Percentiles rank a stretch among this genome's conserved stretches.
These are phyloP conservation scores for Oidiodendron maius DNA, from an alignment of 495 filamentous ascomycete species.

Conservation along the genomic window DNA sequence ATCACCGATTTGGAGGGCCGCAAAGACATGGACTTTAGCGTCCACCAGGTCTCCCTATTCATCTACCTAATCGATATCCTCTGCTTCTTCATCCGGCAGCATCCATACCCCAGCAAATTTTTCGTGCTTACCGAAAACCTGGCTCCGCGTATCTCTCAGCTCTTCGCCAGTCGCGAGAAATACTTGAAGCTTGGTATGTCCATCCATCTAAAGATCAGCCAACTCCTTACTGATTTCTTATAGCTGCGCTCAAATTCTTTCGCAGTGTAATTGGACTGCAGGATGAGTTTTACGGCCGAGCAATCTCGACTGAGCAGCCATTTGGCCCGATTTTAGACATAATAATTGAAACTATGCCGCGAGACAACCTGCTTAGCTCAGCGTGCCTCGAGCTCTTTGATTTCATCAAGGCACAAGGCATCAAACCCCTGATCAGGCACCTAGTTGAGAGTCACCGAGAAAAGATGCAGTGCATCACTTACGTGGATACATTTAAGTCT, in stretches of 20 bases:
- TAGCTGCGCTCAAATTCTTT: conserved; percentile 92
- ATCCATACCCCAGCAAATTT: conserved; percentile 78
- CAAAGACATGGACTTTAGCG: conserved; percentile 43
- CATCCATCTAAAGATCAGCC: not conserved
- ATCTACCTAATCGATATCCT: conserved; percentile 90
- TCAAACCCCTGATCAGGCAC: conserved; percentile 77
- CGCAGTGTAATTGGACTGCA: conserved; percentile 78
- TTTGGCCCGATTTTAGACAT: conserved; percentile 87
- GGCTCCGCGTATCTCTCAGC: conserved; percentile 72
- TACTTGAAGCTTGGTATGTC: conserved; percentile 82
- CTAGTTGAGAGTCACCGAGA: conserved; percentile 86
- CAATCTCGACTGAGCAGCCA: conserved; percentile 76
- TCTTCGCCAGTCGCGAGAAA: conserved; percentile 83
- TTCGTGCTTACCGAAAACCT: conserved; percentile 81
- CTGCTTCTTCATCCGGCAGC: conserved; percentile 89
- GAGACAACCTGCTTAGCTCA: conserved; percentile 93
- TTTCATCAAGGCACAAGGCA: conserved; percentile 78
- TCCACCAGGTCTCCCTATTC: conserved; percentile 82
- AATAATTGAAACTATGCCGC: conserved; percentile 82
- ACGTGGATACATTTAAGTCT: conserved; percentile 79
- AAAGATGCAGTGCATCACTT: conserved; percentile 68
- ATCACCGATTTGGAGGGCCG: conserved; percentile 74
- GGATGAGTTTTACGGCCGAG: conserved; percentile 87
- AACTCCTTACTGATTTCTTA: conserved; percentile 6
- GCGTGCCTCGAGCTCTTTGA: conserved; percentile 96